Percentiles rank a stretch among this genome's conserved stretches.
phyloP scores from a whole-genome alignment of 2,329 filamentous ascomycete species.

The Cladosporium sp. region DNA sequence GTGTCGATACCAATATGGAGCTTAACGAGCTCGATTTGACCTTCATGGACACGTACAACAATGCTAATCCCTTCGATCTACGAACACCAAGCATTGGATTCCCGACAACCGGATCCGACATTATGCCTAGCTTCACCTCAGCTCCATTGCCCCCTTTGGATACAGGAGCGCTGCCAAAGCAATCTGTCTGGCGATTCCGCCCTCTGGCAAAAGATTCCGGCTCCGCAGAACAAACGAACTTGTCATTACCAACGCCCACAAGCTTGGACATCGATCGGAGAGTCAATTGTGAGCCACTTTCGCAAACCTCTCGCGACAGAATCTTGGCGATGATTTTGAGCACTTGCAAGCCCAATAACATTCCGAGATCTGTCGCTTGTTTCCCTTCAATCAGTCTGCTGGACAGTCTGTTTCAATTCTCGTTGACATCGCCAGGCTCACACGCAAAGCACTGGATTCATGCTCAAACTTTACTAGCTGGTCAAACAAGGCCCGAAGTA shows the following conservation, averaged over 20 bases:
- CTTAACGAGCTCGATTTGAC: slow-evolving; percentile 43
- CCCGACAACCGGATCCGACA: slow-evolving; percentile 29
- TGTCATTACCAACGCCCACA: slow-evolving; percentile 37
- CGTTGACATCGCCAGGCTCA: slow-evolving; percentile 53
- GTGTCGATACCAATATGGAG: slow-evolving; percentile 42
- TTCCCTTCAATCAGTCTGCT: slow-evolving; percentile 60
- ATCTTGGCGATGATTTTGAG: slow-evolving; percentile 61
- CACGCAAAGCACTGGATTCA: slow-evolving; percentile 60
- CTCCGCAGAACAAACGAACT: slow-evolving; percentile 34
- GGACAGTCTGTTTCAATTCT: slow-evolving; percentile 59
- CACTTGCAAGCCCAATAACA: slow-evolving; percentile 51
- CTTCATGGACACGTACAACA: slow-evolving; percentile 44
- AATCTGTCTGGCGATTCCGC: slow-evolving; percentile 43
- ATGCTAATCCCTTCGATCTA: slow-evolving; percentile 39
- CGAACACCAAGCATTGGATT: slow-evolving; percentile 31
- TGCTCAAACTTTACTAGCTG: slow-evolving; percentile 55
- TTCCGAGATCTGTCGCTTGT: slow-evolving; percentile 52
- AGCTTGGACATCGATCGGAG: slow-evolving; percentile 37
- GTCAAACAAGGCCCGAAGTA: slow-evolving; percentile 55
- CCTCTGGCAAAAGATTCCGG: slow-evolving; percentile 35
- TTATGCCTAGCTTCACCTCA: slow-evolving; percentile 31
- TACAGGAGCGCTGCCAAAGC: slow-evolving; percentile 35
- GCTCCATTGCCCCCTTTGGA: slow-evolving; percentile 30
- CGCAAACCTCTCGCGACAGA: slow-evolving; percentile 49
- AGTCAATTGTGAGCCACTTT: slow-evolving; percentile 39